Evolutionary conservation across 2,329 filamentous ascomycete genomes (phyloP), one percentile per base, ranked within the genome.

Genomic region (Eurotiales sp.): DNA sequence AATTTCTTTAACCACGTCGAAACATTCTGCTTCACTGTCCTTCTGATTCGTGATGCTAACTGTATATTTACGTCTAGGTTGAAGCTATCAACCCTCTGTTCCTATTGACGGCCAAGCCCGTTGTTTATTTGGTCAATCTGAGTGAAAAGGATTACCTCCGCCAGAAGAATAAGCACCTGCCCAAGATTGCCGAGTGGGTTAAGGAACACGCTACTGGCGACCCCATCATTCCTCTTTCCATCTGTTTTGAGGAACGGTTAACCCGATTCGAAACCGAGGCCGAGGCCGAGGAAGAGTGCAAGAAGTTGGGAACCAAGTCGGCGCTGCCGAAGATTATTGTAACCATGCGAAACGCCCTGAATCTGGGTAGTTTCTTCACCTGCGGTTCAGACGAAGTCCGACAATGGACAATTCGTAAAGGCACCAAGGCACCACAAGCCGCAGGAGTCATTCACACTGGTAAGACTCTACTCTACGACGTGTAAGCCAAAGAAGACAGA

Each of bases 101-200:
- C 77, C 86, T 99, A 53, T 83, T 99, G 54, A 90, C 90, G 32
- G 93, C 95, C 59, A 99, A 99, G 78, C 92, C 93, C 3, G 91
- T 96, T 52, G 92, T 99, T 60, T 97, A 90, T 77, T 81, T 99
- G 39, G 88, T 97, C 77, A 99, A 99, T 77, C 77, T 99, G 56
- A 96, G 90, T 57, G 95, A 99, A 78, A 91, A 85, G 74, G 93
- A 99, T 74, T 99, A 91, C 72, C 86, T 96, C 67, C 87, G 93
- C 66, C 93, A 97, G 79, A 99, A 97, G 87, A 99, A 99, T 83
- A 99, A 99, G 85, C 85, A 99, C 76, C 83, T 99, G 51, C 83
- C 88, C 60, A 93, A 92, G 77, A 86, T 97, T 61, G 89, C 88
- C 55, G 88, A 93, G 69, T 99, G 93, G 93, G 85, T 96, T 72